phyloP scores from a whole-genome alignment of 345 rosid species.

The Heritiera fomes region DNA sequence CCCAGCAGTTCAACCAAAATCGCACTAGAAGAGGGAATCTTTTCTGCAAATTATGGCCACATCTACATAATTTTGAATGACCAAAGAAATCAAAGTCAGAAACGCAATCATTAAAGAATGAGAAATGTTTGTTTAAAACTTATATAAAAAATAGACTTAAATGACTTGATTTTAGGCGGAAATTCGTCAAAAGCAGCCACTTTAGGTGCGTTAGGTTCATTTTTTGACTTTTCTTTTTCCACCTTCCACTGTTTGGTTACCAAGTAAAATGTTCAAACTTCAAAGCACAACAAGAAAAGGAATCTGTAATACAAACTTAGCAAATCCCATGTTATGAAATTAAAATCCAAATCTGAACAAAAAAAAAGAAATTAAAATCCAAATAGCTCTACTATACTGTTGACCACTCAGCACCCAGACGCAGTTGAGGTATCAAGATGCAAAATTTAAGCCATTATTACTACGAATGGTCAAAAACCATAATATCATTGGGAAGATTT shows the following conservation, averaged over 20 bases:
- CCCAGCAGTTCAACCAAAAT: slow-evolving; percentile 7
- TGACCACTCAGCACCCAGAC: not conserved
- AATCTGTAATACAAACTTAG: slow-evolving; percentile 3
- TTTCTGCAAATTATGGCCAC: slow-evolving; percentile 27
- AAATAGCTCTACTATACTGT: not conserved
- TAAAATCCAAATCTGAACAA: slow-evolving; percentile 7
- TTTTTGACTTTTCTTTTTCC: slow-evolving; percentile 35
- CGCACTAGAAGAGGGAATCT: slow-evolving; percentile 10
- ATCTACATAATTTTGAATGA: slow-evolving; percentile 24
- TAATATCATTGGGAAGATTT: not conserved
- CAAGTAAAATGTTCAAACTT: slow-evolving; percentile 4
- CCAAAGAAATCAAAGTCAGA: slow-evolving; percentile 18
- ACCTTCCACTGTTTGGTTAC: slow-evolving; percentile 31
- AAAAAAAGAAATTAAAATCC: not conserved
- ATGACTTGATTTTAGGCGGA: not conserved
- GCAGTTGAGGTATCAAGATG: not conserved
- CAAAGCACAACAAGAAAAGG: slow-evolving; percentile 6
- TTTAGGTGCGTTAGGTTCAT: slow-evolving; percentile 26
- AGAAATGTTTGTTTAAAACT: not conserved
- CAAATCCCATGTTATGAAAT: not conserved
- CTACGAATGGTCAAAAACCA: not conserved
- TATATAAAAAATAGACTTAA: not conserved
- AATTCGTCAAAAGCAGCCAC: slow-evolving; percentile 29
- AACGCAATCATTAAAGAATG: slow-evolving; percentile 11
- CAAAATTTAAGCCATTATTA: not conserved